Evolutionary conservation across 768 basidiomycete species (phyloP).

Genomic region (Coprinopsis cinerea): DNA sequence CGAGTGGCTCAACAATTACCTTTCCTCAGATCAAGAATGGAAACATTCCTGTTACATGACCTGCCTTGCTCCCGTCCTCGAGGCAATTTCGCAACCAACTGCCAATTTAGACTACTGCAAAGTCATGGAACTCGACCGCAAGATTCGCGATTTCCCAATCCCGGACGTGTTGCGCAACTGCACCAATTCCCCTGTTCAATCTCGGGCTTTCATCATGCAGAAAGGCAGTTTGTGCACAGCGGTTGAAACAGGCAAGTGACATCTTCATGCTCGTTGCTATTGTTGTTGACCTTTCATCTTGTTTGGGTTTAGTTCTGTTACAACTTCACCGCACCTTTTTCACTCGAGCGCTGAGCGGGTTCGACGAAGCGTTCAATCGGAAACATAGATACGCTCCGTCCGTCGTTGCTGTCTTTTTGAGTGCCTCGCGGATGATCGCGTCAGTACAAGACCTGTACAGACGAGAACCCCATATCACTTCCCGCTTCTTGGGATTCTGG

Average conservation of each 20-base stretch:
- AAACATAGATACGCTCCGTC: conserved; percentile 64
- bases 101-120: conserved; percentile 35
- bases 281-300: conserved; percentile 7
- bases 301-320: conserved; percentile 41
- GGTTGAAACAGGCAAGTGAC: conserved; percentile 50
- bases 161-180: conserved; percentile 43
- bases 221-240: conserved; percentile 53
- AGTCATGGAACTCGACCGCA: conserved; percentile 51
- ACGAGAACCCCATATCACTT: conserved; percentile 53
- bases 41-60: conserved; percentile 57
- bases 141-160: conserved; percentile 56
- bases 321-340: conserved; percentile 67
- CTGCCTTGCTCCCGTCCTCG: conserved; percentile 57
- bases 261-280: background rate
- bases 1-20: background rate
- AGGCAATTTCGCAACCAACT: conserved; percentile 49
- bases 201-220: conserved; percentile 50
- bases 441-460: conserved; percentile 50
- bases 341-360: conserved; percentile 52
- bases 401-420: conserved; percentile 61
- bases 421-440: conserved; percentile 59
- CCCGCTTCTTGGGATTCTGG: conserved; percentile 48
- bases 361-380: conserved; percentile 54
- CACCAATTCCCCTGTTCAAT: conserved; percentile 21
- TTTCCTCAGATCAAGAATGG: conserved; percentile 58